Base-by-base conservation (phyloP, 768 basidiomycete genomes). In the Trametes maxima region DNA sequence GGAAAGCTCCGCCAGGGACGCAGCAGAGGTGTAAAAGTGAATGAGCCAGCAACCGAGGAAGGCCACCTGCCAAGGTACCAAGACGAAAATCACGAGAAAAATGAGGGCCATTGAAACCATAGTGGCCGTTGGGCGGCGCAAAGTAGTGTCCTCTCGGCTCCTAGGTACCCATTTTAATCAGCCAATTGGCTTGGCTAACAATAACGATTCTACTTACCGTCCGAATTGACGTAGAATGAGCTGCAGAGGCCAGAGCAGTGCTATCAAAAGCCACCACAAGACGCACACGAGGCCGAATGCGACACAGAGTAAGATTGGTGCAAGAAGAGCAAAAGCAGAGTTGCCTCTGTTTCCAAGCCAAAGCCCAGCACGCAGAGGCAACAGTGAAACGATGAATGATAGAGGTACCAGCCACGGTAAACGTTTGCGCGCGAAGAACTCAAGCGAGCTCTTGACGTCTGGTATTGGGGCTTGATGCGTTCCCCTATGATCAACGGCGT, bases 51-150 rank as follows among this genome's bases (percentile, higher is more conserved):
- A 87, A 19, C 91, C 87, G 22, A 96, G 80, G 74, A 90, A 95
- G 5, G 90, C 94, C 11, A 95, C 90, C 74, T 97, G 95, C 85
- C 92, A 94, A 0, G 95, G 95, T n/a, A 95, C 78, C 54, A 94
- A 75, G 40, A 91, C 64, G 60, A 88, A 82, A 40, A 95, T 86
- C n/a, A 88, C 75, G 16, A 82, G 64, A 52, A 88, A 79, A 36
- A 95, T 80, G 19, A 88, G 50, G 7, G 70, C 64, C 72, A 93
- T 82, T 6, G 89, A 89, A 6, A 86, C 43, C 24, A 87, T 28
- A 3, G 82, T 84, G 67, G 78, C 78, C 61, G 79, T 76, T 35
- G 76, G 78, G 48, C 82, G 73, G 24, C 78, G 73, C 5, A 65
- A 51, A 24, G 21, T 35, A 5, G 16, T 12, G 19, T 66, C 61